These are phyloP conservation scores for Cyberlindnera lachancei DNA, from an alignment of 805 yeast species.

Conservation along the genomic window DNA sequence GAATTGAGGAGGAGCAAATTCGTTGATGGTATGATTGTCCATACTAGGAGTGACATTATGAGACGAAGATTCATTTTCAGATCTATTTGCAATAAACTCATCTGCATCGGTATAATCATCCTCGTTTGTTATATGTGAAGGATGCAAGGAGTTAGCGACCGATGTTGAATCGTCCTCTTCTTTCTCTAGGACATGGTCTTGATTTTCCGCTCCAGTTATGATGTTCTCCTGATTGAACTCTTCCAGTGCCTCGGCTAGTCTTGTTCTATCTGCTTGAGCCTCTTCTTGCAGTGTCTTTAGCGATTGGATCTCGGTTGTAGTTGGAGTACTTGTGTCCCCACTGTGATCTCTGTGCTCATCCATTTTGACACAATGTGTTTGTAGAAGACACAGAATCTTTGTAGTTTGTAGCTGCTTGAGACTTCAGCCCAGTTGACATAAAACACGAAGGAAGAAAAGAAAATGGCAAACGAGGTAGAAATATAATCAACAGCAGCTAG, in stretches of 20 bases:
- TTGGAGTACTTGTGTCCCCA: background rate
- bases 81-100: constrained; percentile 14
- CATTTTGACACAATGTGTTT: no score
- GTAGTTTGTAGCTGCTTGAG: no score
- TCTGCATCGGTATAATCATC: constrained; percentile 17
- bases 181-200: no score
- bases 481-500: no score
- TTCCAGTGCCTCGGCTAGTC: constrained; percentile 12
- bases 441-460: no score
- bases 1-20: no score
- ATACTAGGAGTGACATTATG: no score
- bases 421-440: no score
- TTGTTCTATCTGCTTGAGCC: constrained; percentile 11
- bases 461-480: no score
- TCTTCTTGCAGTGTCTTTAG: constrained; percentile 5
- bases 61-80: background rate
- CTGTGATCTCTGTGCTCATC: background rate
- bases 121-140: constrained; percentile 3
- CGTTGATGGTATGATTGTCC: no score
- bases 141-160: background rate
- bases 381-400: no score
- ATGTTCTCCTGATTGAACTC: constrained; percentile 1
- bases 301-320: background rate
- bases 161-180: background rate
- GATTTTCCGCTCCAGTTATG: background rate